Base-by-base conservation (phyloP, 345 rosid species). In the Streptanthus diversifolius region DNA sequence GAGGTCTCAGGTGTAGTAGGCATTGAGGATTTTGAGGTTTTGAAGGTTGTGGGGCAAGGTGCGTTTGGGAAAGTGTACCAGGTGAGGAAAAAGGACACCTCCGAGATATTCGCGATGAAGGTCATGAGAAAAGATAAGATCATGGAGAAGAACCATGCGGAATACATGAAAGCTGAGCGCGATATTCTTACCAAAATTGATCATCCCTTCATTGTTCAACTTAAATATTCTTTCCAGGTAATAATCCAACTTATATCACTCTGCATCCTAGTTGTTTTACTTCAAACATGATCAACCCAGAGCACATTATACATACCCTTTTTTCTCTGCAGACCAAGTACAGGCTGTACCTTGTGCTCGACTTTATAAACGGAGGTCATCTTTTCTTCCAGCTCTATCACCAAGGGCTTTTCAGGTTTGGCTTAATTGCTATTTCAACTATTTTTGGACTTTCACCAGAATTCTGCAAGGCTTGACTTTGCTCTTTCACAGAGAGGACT, bases 301-400 rank as follows among this genome's bases (percentile, higher is more conserved):
- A 52, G 24, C 3, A 2, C 10, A n/a, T 66, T 6, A 27, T n/a
- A n/a, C 19, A 27, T 82, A 0, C 0, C 35, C 21, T n/a, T 3
- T 32, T 51, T 83, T 66, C 15, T 27, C 12, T 74, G 83, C 96
- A 93, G 98, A 91, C 96, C 18, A 91, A 93, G 70, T 93, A 93
- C 40, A 82, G 97, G 71, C 75, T 93, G 3, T 91, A 89, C 73
- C 97, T 91, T 13, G 91, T 93, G 79, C 74, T 93, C 17, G 98
- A 93, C 81, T 93, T 93, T 80, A 84, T 93, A 39, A 93, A 93
- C 40, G 98, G 98, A 13, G 98, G 97, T 5, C 98, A 93, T 81
- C 91, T 93, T 1, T 93, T 93, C 78, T 93, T 93, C 80, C 98
- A 93, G 87, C 96, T 93, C 56, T 87, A 89, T 78, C 83, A 87